Base-by-base conservation (phyloP, 139 green algal genomes). In the Closterium sp. region DNA sequence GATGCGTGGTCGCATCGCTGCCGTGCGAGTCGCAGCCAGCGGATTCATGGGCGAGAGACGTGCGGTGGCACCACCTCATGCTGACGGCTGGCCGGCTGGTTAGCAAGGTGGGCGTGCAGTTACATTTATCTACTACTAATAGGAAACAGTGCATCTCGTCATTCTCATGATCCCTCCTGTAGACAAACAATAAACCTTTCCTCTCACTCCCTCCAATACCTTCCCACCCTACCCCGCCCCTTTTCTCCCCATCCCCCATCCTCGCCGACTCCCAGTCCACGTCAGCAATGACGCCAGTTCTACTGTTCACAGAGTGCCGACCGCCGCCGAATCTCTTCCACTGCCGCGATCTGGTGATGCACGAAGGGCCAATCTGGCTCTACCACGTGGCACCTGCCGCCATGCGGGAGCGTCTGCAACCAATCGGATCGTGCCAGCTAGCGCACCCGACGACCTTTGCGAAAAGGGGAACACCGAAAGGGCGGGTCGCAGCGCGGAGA, bases 311-410 rank as follows among this genome's bases (percentile, higher is more conserved):
- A 4, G 31, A 45, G 21, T 89, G 86, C 31, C 30, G 86, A 4
- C 86, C 86, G 31, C 19, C 86, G 6, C 86, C 31, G 27, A 89
- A 42, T 6, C 86, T 89, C 86, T 89, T 89, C 86, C 86, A 9
- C 86, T 89, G 86, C 86, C 86, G 28, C 27, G 86, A 89, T 45
- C 86, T 89, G 27, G 27, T 31, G 30, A 89, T 42, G 86, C 19
- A 28, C 27, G 86, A 24, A 24, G 21, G 21, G 28, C 27, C 30
- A n/a, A 45, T 32, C 30, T 89, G 86, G 86, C 86, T 89, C 19
- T 89, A 89, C 28, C 86, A 45, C 31, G 86, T 89, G 86, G 28
- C 28, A n/a, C 24, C 86, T 5, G 31, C 38, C 21, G 30, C 19
- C 30, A 42, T 89, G 86, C 30, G 86, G 24, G 27, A 89, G 86